Evolutionary conservation across 495 filamentous ascomycete species (phyloP).

Genomic region (Talaromyces proteolyticus): DNA sequence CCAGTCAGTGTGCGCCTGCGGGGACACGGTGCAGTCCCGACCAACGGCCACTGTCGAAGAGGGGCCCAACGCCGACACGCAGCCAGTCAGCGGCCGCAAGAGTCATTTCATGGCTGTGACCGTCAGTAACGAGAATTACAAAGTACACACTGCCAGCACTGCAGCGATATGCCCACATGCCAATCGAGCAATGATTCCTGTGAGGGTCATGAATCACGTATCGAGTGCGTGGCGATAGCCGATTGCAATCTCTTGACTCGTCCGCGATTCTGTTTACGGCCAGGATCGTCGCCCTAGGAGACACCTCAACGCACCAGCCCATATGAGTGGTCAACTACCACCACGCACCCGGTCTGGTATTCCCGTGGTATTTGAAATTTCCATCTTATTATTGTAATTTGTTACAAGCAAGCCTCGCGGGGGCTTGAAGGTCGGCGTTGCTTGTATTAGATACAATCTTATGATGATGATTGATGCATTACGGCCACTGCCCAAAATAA

Average conservation of each 20-base stretch:
- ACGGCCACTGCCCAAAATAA: conserved; percentile 34
- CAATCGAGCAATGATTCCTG: neutral
- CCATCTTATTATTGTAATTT: neutral
- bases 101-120: no score
- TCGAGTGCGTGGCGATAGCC: neutral
- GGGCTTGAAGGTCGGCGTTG: neutral
- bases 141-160: neutral
- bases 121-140: no score
- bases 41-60: neutral
- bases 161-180: neutral
- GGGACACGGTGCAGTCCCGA: neutral
- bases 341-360: neutral
- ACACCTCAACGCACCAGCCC: no score
- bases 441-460: neutral
- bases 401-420: neutral
- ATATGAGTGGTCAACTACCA: neutral
- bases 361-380: neutral
- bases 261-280: neutral
- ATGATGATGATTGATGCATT: neutral
- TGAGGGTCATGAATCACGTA: no score
- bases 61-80: neutral
- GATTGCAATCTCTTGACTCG: neutral
- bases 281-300: neutral
- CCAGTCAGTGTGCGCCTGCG: neutral
- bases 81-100: no score